Evolutionary conservation across 139 green algal genomes (phyloP).

Genomic region (Picochlorum sp.): DNA sequence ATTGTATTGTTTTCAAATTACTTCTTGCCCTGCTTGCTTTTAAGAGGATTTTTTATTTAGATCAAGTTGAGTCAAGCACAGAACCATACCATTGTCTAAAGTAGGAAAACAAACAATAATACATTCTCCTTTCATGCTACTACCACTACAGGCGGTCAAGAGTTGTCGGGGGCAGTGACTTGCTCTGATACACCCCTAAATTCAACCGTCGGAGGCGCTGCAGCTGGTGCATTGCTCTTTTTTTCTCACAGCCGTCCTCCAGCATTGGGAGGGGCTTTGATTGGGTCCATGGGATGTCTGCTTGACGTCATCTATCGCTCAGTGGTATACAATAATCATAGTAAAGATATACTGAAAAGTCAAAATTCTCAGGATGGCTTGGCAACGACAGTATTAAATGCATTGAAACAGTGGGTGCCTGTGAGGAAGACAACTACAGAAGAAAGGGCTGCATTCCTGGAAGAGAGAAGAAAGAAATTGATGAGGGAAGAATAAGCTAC

Average conservation of each 20-base stretch:
- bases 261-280: slow-evolving; percentile 4
- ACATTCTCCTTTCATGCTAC: slow-evolving; percentile 9
- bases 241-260: not conserved
- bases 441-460: not conserved
- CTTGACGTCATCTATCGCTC: slow-evolving; percentile 4
- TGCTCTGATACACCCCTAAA: slow-evolving; percentile 23
- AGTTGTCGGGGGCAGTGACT: slow-evolving; percentile 9
- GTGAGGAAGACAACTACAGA: not conserved
- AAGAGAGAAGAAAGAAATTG: not conserved
- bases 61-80: slow-evolving; percentile 12
- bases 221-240: slow-evolving; percentile 18
- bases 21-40: slow-evolving; percentile 3
- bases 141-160: slow-evolving; percentile 23
- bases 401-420: not conserved
- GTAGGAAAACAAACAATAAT: slow-evolving; percentile 9
- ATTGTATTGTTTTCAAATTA: not conserved
- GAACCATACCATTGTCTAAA: slow-evolving; percentile 1
- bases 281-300: slow-evolving; percentile 5
- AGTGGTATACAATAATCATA: not conserved
- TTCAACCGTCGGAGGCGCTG: slow-evolving; percentile 23
- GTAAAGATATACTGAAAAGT: not conserved
- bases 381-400: not conserved
- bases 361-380: not conserved
- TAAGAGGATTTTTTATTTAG: slow-evolving; percentile 4
- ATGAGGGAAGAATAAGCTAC: not conserved